Conservation (phyloP, 257 asterid species). For the Paraleonurus japonicus region DNA sequence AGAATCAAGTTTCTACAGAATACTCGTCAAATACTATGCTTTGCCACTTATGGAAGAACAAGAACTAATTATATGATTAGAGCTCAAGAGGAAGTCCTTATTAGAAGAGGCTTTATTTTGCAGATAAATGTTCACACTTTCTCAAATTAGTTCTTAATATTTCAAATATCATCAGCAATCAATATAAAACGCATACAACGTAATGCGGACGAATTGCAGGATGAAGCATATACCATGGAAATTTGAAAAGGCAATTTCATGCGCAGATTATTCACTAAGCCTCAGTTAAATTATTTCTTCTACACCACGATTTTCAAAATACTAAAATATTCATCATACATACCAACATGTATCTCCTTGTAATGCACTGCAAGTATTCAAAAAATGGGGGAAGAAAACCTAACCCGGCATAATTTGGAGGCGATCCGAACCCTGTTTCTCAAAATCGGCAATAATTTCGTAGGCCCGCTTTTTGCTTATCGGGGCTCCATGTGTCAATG, state of each 20-base stretch:
- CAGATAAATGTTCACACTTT: neutral
- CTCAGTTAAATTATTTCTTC: neutral
- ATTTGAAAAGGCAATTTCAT: neutral
- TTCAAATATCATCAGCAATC: neutral
- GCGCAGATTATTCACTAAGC: neutral
- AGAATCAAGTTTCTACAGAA: neutral
- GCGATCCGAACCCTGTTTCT: constrained; percentile 78
- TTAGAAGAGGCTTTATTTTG: neutral
- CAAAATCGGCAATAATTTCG: constrained; percentile 69
- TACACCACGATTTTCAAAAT: no score
- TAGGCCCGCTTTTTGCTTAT: constrained; percentile 65
- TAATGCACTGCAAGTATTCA: neutral
- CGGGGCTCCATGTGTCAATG: constrained; percentile 79
- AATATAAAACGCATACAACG: neutral
- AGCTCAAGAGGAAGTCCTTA: neutral
- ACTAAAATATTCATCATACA: neutral
- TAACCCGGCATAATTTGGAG: constrained; percentile 95
- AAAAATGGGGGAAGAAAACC: constrained; percentile 15
- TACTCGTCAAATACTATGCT: neutral
- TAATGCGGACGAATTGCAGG: neutral
- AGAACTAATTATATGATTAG: neutral
- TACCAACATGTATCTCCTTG: neutral
- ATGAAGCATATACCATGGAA: neutral
- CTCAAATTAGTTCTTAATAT: neutral
- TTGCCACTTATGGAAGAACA: neutral